Evolutionary conservation across 257 asterid genomes (phyloP).

Genomic region (Scutellaria minor): DNA sequence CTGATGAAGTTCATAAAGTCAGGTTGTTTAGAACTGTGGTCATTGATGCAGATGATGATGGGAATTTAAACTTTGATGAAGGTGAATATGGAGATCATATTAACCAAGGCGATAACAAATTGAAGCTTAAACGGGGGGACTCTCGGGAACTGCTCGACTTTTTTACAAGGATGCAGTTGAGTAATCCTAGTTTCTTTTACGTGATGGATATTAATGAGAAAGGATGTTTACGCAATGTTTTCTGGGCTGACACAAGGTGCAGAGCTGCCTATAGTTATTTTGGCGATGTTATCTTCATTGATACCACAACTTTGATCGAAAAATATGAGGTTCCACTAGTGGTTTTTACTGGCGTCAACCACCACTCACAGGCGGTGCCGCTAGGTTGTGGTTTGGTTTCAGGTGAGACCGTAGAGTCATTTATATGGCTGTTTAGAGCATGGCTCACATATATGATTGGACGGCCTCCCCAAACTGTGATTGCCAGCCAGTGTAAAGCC

Average conservation of each 20-base stretch:
- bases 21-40: slow-evolving; percentile 59
- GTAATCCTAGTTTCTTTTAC: slow-evolving; percentile 58
- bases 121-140: slow-evolving; percentile 58
- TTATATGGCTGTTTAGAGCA: slow-evolving; percentile 62
- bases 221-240: slow-evolving; percentile 56
- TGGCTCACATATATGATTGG: slow-evolving; percentile 72
- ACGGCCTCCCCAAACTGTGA: slow-evolving; percentile 55
- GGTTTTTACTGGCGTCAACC: slow-evolving; percentile 58
- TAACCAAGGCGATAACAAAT: slow-evolving; percentile 40
- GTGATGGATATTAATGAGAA: slow-evolving; percentile 62
- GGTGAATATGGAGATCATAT: slow-evolving; percentile 32
- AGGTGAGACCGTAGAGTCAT: slow-evolving; percentile 49
- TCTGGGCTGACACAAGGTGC: slow-evolving; percentile 59
- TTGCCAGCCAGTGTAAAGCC: slow-evolving; percentile 41
- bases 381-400: slow-evolving; percentile 67
- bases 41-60: slow-evolving; percentile 47
- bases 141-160: slow-evolving; percentile 51
- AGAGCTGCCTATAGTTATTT: slow-evolving; percentile 59
- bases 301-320: slow-evolving; percentile 45
- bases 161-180: slow-evolving; percentile 57
- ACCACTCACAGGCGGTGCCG: slow-evolving; percentile 56
- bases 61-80: slow-evolving; percentile 38
- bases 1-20: slow-evolving; percentile 45
- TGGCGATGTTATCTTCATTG: slow-evolving; percentile 51
- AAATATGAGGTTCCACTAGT: slow-evolving; percentile 61